Evolutionary conservation across 805 yeast species (phyloP).

Genomic region (Kazachstania martiniae): DNA sequence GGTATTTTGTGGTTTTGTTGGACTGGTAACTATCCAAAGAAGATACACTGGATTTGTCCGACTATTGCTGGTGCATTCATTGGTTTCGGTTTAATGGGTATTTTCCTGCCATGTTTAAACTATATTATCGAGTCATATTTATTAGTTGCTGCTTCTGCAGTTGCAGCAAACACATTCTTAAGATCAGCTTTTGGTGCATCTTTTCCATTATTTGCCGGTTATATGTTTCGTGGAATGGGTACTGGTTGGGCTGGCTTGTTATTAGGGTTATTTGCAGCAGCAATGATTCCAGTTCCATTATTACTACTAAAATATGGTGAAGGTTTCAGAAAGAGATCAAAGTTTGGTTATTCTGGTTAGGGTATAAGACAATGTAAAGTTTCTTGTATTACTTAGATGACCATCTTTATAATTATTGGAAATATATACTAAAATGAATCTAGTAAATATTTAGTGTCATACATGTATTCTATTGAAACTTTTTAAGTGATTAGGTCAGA

Average conservation of each 20-base stretch:
- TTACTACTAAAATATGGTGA: constrained; percentile 51
- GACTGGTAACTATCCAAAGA: constrained; percentile 67
- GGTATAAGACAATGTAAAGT: too few species aligned
- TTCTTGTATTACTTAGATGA: too few species aligned
- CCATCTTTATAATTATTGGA: too few species aligned
- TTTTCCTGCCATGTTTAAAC: constrained; percentile 60
- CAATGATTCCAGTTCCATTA: constrained; percentile 58
- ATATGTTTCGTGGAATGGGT: constrained; percentile 60
- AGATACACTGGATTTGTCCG: constrained; percentile 75
- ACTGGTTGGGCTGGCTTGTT: constrained; percentile 72
- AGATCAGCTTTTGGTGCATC: constrained; percentile 61
- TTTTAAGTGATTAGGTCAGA: too few species aligned
- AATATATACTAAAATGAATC: too few species aligned
- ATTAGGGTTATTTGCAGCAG: constrained; percentile 48
- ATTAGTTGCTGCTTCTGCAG: constrained; percentile 65
- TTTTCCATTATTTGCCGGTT: constrained; percentile 60
- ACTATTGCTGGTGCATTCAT: constrained; percentile 51
- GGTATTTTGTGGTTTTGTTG: constrained; percentile 83
- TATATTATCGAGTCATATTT: constrained; percentile 65
- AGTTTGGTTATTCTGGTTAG: constrained; percentile 35
- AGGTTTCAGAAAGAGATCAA: constrained; percentile 43
- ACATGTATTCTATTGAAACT: too few species aligned
- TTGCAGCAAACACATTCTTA: constrained; percentile 62
- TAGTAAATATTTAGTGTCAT: too few species aligned
- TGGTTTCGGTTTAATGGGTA: constrained; percentile 57